Evolutionary conservation across 192 early-diverging fungal species (phyloP), one percentile per base, ranked within the genome.

Genomic region (Umbelopsis sp.): DNA sequence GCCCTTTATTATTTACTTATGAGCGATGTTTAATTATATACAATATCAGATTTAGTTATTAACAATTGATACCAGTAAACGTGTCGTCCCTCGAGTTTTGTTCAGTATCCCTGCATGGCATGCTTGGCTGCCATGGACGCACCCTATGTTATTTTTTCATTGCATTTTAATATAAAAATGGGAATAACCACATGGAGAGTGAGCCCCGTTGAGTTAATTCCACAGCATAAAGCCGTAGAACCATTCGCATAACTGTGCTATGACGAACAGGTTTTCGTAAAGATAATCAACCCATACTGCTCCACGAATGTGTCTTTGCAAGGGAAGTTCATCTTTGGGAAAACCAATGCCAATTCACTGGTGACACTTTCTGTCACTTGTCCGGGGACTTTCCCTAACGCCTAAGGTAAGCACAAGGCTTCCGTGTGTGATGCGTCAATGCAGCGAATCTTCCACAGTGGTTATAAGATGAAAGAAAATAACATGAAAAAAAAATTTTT

Each of bases 161-260:
- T 62, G 4, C 56, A 14, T 62, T 62, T 16, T 34, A 16, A 16
- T 34, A 34, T 32, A 62, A 36, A 62, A 59, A 34, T 10, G 17
- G 11, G 56, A 26, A 34, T 62, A 31, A 62, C 56, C 72, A 74
- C 51, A 66, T 67, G 38, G 54, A 69, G 72, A 74, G 72, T 74
- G 68, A 74, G 72, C 72, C 72, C 43, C 72, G 72, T 74, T 74
- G 51, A 51, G 72, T 74, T 74, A 74, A 68, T 50, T 43, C 66
- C 36, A 31, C 49, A 12, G 25, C 50, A 31, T 32, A 41, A 47
- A 43, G 22, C 26, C 10, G 49, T 50, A 50, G 49, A 43, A 50
- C 67, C 72, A 74, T 68, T 74, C 72, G 72, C 72, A 74, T 74
- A 74, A 74, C 72, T 74, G 72, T 74, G 65, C 66, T 74, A 74